Conservation (phyloP, 1,284 basidiomycete species). For the Jaminaea rosea region DNA sequence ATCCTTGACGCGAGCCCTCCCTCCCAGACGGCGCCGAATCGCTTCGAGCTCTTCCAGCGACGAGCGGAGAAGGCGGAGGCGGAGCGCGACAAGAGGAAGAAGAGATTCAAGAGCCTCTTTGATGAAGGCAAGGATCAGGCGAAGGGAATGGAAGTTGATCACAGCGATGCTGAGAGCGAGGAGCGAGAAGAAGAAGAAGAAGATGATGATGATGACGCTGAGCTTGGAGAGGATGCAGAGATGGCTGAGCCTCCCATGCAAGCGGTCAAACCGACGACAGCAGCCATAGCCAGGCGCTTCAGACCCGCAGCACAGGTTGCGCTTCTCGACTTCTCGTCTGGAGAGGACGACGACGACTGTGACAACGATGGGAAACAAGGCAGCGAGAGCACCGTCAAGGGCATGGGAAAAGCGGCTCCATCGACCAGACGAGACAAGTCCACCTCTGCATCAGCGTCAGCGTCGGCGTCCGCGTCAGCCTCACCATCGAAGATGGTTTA, state of each 20-base stretch:
- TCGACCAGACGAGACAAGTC: no score
- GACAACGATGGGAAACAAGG: background rate
- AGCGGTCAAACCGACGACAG: no score
- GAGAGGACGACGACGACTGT: background rate
- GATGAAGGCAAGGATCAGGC: background rate
- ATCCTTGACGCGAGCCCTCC: no score
- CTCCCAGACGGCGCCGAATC: no score
- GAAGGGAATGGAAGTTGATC: background rate
- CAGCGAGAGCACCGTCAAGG: background rate
- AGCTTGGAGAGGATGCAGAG: background rate
- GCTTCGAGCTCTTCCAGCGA: no score
- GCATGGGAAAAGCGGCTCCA: background rate
- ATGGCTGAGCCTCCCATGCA: no score
- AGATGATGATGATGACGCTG: background rate
- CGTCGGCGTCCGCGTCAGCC: no score
- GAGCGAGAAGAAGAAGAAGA: background rate
- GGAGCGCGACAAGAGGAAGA: no score
- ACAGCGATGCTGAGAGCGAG: background rate
- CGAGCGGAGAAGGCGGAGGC: no score
- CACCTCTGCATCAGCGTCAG: no score
- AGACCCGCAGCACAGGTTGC: background rate
- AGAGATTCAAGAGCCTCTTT: background rate
- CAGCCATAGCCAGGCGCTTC: no score
- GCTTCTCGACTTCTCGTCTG: background rate
- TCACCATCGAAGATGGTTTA: background rate